Conservation (phyloP, 1,284 basidiomycete genomes). For the Spongispora temasekensis region DNA sequence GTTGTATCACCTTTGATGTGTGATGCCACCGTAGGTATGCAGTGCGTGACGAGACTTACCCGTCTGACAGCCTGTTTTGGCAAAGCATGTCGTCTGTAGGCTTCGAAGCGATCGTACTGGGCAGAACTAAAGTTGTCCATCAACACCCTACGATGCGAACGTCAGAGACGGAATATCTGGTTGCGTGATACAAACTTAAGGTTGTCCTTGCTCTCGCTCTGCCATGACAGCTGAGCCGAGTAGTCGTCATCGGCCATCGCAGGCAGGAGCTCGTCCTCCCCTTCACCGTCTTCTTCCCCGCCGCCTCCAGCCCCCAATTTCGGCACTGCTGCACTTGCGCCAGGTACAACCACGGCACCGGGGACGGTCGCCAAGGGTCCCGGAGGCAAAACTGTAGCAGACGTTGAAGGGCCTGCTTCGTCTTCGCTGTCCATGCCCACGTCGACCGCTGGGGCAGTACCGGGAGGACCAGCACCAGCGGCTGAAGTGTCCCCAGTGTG, state of each 20-base stretch:
- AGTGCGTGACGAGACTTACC: conserved; percentile 40
- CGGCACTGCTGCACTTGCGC: conserved; percentile 8
- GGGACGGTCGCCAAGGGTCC: not conserved
- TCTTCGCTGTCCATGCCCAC: conserved; percentile 20
- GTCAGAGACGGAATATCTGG: too few species aligned
- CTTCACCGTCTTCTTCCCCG: conserved; percentile 51
- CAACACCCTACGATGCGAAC: conserved; percentile 61
- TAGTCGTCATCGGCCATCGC: conserved; percentile 87
- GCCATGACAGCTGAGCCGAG: conserved; percentile 75
- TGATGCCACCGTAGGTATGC: not conserved
- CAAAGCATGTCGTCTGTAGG: conserved; percentile 80
- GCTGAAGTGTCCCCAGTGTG: conserved; percentile 2
- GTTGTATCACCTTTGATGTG: conserved; percentile 72
- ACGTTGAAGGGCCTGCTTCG: conserved; percentile 17
- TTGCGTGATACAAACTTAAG: conserved; percentile 62
- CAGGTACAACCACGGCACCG: not conserved
- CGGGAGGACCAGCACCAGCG: conserved; percentile 1
- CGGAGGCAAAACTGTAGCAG: not conserved
- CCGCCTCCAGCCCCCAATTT: conserved; percentile 20
- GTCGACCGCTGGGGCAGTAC: too few species aligned
- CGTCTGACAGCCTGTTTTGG: conserved; percentile 83
- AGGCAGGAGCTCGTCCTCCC: conserved; percentile 71
- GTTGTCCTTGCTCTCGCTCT: conserved; percentile 83
- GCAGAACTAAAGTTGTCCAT: conserved; percentile 85
- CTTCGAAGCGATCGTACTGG: conserved; percentile 88